These are phyloP conservation scores for Mucor irregularis DNA, from an alignment of 371 early-diverging fungal genomes.

Conservation along the genomic window DNA sequence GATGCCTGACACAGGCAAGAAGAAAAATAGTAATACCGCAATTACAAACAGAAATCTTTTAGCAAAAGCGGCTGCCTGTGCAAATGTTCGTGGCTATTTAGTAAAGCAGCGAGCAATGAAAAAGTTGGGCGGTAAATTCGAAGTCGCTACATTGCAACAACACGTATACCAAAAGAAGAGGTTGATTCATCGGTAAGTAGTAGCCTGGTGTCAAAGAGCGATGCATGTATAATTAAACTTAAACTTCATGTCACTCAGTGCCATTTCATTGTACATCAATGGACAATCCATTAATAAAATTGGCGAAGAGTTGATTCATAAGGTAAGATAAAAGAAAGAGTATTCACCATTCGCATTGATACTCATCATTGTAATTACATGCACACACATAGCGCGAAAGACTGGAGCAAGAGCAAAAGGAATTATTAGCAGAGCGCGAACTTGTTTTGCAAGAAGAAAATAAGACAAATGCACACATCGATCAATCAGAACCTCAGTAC, in stretches of 20 bases:
- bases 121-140: slow-evolving; percentile 10
- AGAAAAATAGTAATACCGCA: slow-evolving; percentile 4
- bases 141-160: slow-evolving; percentile 27
- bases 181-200: slow-evolving; percentile 17
- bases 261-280: slow-evolving; percentile 18
- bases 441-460: slow-evolving; percentile 55
- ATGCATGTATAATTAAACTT: too few species aligned
- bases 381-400: slow-evolving; percentile 50
- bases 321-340: slow-evolving; percentile 11
- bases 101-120: slow-evolving; percentile 13
- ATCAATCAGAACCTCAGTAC: slow-evolving; percentile 52
- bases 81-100: slow-evolving; percentile 27
- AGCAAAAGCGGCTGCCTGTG: slow-evolving; percentile 39
- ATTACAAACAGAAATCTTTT: slow-evolving; percentile 39
- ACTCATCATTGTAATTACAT: too few species aligned
- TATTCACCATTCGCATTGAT: too few species aligned
- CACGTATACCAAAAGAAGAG: slow-evolving; percentile 34
- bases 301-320: slow-evolving; percentile 15
- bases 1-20: slow-evolving; percentile 4
- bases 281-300: background rate
- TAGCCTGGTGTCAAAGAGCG: background rate
- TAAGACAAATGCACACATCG: slow-evolving; percentile 30
- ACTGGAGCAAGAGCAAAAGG: slow-evolving; percentile 63
- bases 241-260: slow-evolving; percentile 1
- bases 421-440: slow-evolving; percentile 67